Conservation (phyloP, 176 grass and related monocot species). For the Oryza punctata region DNA sequence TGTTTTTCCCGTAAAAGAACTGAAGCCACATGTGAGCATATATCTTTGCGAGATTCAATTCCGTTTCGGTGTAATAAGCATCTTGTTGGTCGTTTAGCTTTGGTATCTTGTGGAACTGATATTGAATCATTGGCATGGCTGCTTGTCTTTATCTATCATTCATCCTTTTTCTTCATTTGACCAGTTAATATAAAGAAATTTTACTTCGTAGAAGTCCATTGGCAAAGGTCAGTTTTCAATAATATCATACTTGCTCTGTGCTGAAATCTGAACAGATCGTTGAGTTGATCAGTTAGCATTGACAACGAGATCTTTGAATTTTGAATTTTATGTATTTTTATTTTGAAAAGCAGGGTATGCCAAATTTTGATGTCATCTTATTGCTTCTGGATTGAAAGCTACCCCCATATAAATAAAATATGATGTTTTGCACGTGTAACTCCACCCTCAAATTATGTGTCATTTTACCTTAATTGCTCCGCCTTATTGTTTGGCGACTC, state of each 20-base stretch:
- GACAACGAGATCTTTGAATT: constrained; percentile 24
- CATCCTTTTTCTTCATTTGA: constrained; percentile 35
- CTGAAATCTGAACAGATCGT: background rate
- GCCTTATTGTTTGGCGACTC: background rate
- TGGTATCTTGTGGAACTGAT: background rate
- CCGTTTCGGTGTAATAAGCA: background rate
- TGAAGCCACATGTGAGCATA: background rate
- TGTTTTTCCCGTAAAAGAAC: background rate
- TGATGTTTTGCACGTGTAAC: background rate
- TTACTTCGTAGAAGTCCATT: background rate
- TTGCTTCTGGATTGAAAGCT: constrained; percentile 12
- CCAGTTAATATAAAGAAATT: background rate
- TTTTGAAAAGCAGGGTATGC: background rate
- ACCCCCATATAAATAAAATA: background rate
- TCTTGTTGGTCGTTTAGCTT: background rate
- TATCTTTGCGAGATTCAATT: background rate
- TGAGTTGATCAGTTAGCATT: background rate
- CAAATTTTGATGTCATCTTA: background rate
- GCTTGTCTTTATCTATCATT: constrained; percentile 8
- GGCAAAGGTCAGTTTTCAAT: constrained; percentile 5
- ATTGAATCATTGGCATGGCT: background rate
- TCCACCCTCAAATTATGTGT: background rate
- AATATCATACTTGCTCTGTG: constrained; percentile 6
- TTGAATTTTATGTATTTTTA: background rate
- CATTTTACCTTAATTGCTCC: background rate